Conservation (phyloP, 2,329 filamentous ascomycete species). For the Daldinia sp. region DNA sequence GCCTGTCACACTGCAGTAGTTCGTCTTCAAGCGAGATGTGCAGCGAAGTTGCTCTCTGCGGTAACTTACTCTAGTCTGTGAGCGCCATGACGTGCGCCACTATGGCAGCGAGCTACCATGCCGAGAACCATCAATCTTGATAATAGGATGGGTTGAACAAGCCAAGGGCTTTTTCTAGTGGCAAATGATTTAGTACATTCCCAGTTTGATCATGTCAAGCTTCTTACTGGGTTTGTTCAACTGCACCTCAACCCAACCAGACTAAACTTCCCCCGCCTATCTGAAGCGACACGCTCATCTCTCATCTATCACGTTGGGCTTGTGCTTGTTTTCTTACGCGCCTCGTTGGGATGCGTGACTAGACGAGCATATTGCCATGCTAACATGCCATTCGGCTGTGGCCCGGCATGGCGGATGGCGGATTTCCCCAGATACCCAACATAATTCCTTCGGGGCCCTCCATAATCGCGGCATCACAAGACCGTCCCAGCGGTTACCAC, state of each 20-base stretch:
- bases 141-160: slow-evolving; percentile 9
- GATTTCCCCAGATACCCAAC: slow-evolving; percentile 44
- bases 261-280: slow-evolving; percentile 17
- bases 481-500: slow-evolving; percentile 39
- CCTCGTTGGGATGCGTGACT: slow-evolving; percentile 32
- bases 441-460: slow-evolving; percentile 31
- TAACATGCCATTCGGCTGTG: slow-evolving; percentile 39
- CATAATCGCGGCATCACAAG: slow-evolving; percentile 40
- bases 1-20: slow-evolving; percentile 42
- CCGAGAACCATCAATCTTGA: slow-evolving; percentile 11
- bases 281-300: slow-evolving; percentile 25
- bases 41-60: slow-evolving; percentile 28
- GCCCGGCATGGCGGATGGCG: slow-evolving; percentile 40
- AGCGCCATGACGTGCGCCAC: slow-evolving; percentile 23
- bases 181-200: slow-evolving; percentile 28
- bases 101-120: slow-evolving; percentile 19
- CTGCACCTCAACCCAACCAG: slow-evolving; percentile 35
- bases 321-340: slow-evolving; percentile 16
- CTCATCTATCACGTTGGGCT: slow-evolving; percentile 19
- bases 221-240: slow-evolving; percentile 24
- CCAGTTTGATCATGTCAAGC: slow-evolving; percentile 17
- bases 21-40: slow-evolving; percentile 36
- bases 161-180: slow-evolving; percentile 17
- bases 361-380: slow-evolving; percentile 25
- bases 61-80: slow-evolving; percentile 16